Conservation (phyloP, 2,329 filamentous ascomycete species). For the Alternaria sp. region DNA sequence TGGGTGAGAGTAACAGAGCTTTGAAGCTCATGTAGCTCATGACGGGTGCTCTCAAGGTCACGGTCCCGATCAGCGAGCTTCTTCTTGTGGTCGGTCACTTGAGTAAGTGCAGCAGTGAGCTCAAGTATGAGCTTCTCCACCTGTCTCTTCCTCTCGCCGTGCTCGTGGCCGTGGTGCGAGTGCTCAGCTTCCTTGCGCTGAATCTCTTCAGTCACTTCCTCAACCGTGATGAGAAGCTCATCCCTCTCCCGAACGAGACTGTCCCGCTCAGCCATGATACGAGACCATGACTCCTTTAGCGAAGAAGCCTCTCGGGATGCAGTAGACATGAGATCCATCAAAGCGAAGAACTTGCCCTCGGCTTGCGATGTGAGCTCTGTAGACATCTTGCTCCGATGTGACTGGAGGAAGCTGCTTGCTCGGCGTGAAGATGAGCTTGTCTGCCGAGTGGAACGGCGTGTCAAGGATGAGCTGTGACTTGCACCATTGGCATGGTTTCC, state of each 20-base stretch:
- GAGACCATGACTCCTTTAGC: slow-evolving; percentile 36
- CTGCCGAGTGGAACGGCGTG: slow-evolving; percentile 28
- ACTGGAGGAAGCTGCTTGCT: slow-evolving; percentile 33
- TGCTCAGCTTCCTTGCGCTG: slow-evolving; percentile 36
- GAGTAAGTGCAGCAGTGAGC: slow-evolving; percentile 29
- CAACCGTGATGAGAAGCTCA: slow-evolving; percentile 29
- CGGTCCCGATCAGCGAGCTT: slow-evolving; percentile 33
- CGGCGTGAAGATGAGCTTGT: slow-evolving; percentile 29
- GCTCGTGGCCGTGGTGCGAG: slow-evolving; percentile 32
- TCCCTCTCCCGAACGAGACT: slow-evolving; percentile 30
- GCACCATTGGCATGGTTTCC: slow-evolving; percentile 5
- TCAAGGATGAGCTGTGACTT: slow-evolving; percentile 17
- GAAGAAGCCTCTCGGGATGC: slow-evolving; percentile 36
- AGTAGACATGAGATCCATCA: slow-evolving; percentile 40
- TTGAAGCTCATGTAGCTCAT: slow-evolving; percentile 28
- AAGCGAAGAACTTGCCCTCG: slow-evolving; percentile 38
- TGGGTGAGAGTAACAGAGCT: slow-evolving; percentile 14
- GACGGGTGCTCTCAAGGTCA: slow-evolving; percentile 27
- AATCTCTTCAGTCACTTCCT: slow-evolving; percentile 35
- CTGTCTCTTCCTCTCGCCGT: slow-evolving; percentile 31
- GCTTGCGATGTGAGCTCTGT: slow-evolving; percentile 36
- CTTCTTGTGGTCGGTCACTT: slow-evolving; percentile 35
- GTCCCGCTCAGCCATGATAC: slow-evolving; percentile 39
- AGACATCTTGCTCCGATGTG: slow-evolving; percentile 38
- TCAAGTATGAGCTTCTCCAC: slow-evolving; percentile 35